A percentile compares a stretch with the other conserved stretches of the same genome.
phyloP scores from a whole-genome alignment of 352 stramenopile genomes.

The Phytophthora pluvialis region DNA sequence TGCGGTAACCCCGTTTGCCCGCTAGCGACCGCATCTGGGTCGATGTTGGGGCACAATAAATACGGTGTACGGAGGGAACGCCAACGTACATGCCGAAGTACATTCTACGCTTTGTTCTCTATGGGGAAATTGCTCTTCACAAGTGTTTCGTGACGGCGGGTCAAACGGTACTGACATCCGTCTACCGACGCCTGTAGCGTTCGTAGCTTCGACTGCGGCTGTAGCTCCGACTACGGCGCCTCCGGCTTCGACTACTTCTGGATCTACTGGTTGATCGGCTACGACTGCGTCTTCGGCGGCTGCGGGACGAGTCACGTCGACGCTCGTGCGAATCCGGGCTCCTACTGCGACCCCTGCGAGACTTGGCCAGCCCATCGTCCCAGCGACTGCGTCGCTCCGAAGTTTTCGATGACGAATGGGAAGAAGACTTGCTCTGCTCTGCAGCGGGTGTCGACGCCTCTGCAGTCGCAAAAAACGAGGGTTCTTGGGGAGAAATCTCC shows the following conservation, averaged over 20 bases:
- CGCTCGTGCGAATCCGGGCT: constrained; percentile 6
- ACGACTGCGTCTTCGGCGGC: constrained; percentile 22
- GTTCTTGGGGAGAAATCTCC: constrained; percentile 25
- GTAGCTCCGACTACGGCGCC: constrained; percentile 23
- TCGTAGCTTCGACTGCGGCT: constrained; percentile 33
- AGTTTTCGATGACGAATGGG: constrained; percentile 6
- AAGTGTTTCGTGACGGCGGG: background rate
- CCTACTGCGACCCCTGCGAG: constrained; percentile 6
- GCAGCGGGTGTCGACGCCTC: constrained; percentile 4
- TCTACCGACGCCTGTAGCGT: constrained; percentile 19
- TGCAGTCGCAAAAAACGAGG: constrained; percentile 2
- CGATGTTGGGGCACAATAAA: too few relatives aligned
- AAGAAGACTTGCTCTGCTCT: constrained; percentile 2
- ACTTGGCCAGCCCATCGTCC: constrained; percentile 23
- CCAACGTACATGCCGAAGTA: background rate
- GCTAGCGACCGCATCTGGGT: too few relatives aligned
- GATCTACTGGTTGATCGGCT: constrained; percentile 31
- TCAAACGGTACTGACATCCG: background rate
- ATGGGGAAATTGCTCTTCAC: background rate
- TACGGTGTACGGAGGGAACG: too few relatives aligned
- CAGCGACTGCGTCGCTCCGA: constrained; percentile 28
- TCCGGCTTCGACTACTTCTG: constrained; percentile 28
- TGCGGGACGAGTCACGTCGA: too few relatives aligned
- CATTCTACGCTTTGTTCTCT: background rate
- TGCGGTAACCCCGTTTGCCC: too few relatives aligned